A percentile compares a stretch with the other conserved stretches of the same genome.
Conservation (phyloP, 495 filamentous ascomycete species). For the Lepraria neglecta region DNA sequence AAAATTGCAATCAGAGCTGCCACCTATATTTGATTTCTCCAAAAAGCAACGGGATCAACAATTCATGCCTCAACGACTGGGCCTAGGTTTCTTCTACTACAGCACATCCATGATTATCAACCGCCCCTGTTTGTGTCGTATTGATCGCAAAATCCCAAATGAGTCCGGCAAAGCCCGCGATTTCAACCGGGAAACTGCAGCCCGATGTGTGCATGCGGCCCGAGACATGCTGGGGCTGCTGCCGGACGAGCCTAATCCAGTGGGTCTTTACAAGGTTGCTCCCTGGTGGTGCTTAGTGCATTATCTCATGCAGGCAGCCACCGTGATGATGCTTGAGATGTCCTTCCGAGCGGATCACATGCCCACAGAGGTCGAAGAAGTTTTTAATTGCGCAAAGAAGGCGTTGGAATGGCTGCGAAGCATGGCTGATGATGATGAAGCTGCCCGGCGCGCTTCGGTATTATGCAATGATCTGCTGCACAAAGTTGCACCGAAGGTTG, state of each 20-base stretch:
- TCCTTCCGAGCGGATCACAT: constrained; percentile 52
- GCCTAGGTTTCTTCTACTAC: constrained; percentile 52
- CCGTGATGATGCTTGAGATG: constrained; percentile 56
- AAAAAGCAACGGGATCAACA: constrained; percentile 33
- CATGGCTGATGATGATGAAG: constrained; percentile 49
- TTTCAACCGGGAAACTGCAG: constrained; percentile 53
- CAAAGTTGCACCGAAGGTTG: constrained; percentile 34
- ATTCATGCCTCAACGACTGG: constrained; percentile 36
- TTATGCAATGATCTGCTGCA: constrained; percentile 45
- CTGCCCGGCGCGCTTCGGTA: constrained; percentile 52
- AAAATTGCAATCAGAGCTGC: constrained; percentile 49
- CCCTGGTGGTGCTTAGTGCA: constrained; percentile 66
- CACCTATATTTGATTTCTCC: constrained; percentile 46
- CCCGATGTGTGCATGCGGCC: constrained; percentile 51
- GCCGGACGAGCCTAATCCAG: constrained; percentile 40
- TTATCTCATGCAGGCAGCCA: constrained; percentile 57
- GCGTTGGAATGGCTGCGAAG: constrained; percentile 48
- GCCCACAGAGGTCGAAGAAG: constrained; percentile 43
- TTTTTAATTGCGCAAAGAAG: constrained; percentile 48
- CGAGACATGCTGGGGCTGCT: constrained; percentile 48
- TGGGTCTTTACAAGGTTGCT: constrained; percentile 47
- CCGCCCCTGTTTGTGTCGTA: constrained; percentile 58
- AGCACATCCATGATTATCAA: constrained; percentile 54
- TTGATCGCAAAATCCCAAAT: constrained; percentile 44
- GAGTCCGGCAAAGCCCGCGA: constrained; percentile 38